Percentiles rank a stretch among this genome's conserved stretches.
phyloP scores from a whole-genome alignment of 352 stramenopile genomes.

The Pythium aristosporum region DNA sequence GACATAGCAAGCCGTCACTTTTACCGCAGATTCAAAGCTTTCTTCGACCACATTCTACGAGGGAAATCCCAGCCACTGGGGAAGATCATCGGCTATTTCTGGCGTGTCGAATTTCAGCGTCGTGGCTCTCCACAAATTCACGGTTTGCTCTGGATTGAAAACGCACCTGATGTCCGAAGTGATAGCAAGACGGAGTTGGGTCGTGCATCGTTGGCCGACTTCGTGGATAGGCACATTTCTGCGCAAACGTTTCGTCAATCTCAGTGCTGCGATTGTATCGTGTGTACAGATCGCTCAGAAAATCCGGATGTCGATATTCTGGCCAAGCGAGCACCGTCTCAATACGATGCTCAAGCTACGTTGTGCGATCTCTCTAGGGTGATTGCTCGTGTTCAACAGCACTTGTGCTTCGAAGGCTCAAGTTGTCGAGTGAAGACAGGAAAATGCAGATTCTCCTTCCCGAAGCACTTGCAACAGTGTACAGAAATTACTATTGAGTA shows the following conservation, averaged over 20 bases:
- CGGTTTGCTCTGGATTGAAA: not conserved
- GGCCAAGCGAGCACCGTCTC: not conserved
- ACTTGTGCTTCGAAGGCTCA: not conserved
- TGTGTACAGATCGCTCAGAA: too few relatives aligned
- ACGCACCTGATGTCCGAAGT: constrained; percentile 2
- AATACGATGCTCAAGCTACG: not conserved
- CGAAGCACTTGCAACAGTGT: not conserved
- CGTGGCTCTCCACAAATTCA: constrained; percentile 10
- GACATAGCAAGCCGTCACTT: constrained; percentile 23
- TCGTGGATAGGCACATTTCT: too few relatives aligned
- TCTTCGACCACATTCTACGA: constrained; percentile 18
- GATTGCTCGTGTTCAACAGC: constrained; percentile 10
- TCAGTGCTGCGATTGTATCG: too few relatives aligned
- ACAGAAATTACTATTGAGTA: not conserved
- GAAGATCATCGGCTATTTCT: not conserved
- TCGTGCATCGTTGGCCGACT: too few relatives aligned
- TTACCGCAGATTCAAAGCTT: constrained; percentile 23
- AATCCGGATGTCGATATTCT: too few relatives aligned
- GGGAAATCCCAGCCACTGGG: constrained; percentile 6
- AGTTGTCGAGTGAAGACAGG: constrained; percentile 4
- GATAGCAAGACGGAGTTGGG: too few relatives aligned
- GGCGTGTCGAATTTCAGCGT: constrained; percentile 2
- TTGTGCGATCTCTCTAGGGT: not conserved
- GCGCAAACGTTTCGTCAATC: too few relatives aligned
- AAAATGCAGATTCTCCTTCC: constrained; percentile 9